A percentile compares a stretch with the other conserved stretches of the same genome.
phyloP scores from a whole-genome alignment of 306 rosid species.

The Cicer cuneatum region DNA sequence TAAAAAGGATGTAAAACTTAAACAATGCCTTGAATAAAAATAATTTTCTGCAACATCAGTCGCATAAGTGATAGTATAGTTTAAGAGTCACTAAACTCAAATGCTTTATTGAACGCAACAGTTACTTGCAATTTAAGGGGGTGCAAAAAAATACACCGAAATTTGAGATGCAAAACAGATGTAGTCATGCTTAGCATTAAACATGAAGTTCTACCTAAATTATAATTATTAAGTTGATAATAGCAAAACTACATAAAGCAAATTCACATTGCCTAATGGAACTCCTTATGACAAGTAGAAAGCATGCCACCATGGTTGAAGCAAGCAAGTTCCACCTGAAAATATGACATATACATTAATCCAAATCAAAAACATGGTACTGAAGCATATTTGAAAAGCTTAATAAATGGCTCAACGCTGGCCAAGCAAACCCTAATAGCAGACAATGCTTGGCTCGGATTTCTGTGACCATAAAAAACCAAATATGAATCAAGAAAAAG shows the following conservation, averaged over 20 bases:
- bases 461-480: background rate
- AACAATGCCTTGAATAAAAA: background rate
- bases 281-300: constrained; percentile 61
- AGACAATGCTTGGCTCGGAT: background rate
- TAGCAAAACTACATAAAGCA: constrained; percentile 26
- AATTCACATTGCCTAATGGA: constrained; percentile 54
- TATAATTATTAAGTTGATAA: constrained; percentile 40
- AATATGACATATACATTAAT: constrained; percentile 31
- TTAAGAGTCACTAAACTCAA: constrained; percentile 41
- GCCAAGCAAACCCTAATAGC: constrained; percentile 12
- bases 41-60: background rate
- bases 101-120: constrained; percentile 41
- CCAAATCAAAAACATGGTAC: background rate
- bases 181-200: constrained; percentile 31
- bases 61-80: background rate
- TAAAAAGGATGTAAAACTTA: background rate
- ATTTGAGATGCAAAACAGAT: constrained; percentile 27
- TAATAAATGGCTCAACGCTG: constrained; percentile 31
- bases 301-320: constrained; percentile 72
- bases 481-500: constrained; percentile 12
- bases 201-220: constrained; percentile 29
- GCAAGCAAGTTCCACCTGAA: constrained; percentile 81
- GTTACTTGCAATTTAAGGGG: constrained; percentile 31
- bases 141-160: constrained; percentile 18
- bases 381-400: constrained; percentile 11